A percentile compares a stretch with the other conserved stretches of the same genome.
These are phyloP conservation scores for Echeveria elegans DNA, from an alignment of 164 flowering plant genomes.

Conservation along the genomic window DNA sequence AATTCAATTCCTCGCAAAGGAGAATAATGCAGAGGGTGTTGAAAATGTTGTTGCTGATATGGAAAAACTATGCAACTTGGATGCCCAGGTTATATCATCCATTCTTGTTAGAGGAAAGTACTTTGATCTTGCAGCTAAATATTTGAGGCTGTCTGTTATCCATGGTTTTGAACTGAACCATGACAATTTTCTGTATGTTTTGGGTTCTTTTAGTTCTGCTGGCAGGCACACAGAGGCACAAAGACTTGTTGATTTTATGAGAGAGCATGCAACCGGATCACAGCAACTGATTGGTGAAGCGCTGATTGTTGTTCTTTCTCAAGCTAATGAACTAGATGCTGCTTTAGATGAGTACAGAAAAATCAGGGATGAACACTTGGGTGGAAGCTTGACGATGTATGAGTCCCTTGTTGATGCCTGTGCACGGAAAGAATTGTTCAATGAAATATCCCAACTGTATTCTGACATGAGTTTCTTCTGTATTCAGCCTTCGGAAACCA, in stretches of 20 bases:
- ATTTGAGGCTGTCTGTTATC: conserved; percentile 43
- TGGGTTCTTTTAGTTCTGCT: conserved; percentile 56
- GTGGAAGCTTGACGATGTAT: conserved; percentile 41
- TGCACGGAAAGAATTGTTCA: conserved; percentile 35
- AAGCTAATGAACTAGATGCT: conserved; percentile 39
- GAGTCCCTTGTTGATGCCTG: conserved; percentile 64
- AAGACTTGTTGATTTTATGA: conserved; percentile 45
- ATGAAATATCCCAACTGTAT: conserved; percentile 71
- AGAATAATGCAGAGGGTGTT: conserved; percentile 37
- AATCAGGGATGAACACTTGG: conserved; percentile 19
- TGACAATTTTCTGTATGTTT: conserved; percentile 43
- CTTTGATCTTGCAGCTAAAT: conserved; percentile 50
- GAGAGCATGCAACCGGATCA: conserved; percentile 33
- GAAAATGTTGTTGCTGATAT: conserved; percentile 51
- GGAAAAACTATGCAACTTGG: conserved; percentile 45
- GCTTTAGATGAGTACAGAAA: conserved; percentile 57
- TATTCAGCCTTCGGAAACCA: conserved; percentile 40
- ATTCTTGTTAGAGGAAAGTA: conserved; percentile 66
- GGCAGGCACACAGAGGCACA: conserved; percentile 52
- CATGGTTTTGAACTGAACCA: conserved; percentile 45
- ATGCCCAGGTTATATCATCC: conserved; percentile 41
- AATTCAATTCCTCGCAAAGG: conserved; percentile 44
- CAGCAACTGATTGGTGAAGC: conserved; percentile 44
- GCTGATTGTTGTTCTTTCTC: conserved; percentile 47
- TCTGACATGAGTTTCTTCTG: conserved; percentile 73